These are phyloP conservation scores for Rhodamnia argentea DNA, from an alignment of 345 rosid species.

Conservation along the genomic window DNA sequence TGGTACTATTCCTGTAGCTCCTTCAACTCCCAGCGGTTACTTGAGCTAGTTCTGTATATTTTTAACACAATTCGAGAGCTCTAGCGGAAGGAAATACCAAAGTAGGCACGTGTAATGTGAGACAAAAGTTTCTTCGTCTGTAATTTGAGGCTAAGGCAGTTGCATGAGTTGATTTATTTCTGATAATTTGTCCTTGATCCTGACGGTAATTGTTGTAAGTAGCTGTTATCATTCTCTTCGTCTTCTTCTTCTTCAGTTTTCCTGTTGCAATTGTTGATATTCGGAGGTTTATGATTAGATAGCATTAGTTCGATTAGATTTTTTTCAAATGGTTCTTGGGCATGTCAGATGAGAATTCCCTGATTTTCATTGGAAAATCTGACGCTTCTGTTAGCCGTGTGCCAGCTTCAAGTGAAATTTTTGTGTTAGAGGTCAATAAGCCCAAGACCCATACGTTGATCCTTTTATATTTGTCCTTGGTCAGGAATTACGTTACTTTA, in stretches of 20 bases:
- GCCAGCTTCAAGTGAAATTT: too few relatives aligned
- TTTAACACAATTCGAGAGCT: background rate
- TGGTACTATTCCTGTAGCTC: background rate
- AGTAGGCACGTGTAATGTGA: background rate
- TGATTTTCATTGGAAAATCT: background rate
- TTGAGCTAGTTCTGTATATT: background rate
- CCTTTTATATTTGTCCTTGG: background rate
- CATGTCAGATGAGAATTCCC: background rate
- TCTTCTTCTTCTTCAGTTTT: background rate
- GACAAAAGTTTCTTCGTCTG: background rate
- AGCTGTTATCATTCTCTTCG: background rate
- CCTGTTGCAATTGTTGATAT: background rate
- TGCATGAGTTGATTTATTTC: background rate
- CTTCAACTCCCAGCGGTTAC: background rate
- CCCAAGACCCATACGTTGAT: background rate
- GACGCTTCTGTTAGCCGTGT: too few relatives aligned
- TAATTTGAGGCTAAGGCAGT: background rate
- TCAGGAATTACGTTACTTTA: background rate
- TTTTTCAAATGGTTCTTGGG: background rate
- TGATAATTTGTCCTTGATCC: background rate
- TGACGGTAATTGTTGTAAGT: background rate
- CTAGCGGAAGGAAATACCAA: background rate
- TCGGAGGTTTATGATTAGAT: background rate
- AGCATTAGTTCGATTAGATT: background rate
- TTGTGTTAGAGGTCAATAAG: background rate